Evolutionary conservation across 768 basidiomycete genomes (phyloP).

Genomic region (Crepidotus variabilis): DNA sequence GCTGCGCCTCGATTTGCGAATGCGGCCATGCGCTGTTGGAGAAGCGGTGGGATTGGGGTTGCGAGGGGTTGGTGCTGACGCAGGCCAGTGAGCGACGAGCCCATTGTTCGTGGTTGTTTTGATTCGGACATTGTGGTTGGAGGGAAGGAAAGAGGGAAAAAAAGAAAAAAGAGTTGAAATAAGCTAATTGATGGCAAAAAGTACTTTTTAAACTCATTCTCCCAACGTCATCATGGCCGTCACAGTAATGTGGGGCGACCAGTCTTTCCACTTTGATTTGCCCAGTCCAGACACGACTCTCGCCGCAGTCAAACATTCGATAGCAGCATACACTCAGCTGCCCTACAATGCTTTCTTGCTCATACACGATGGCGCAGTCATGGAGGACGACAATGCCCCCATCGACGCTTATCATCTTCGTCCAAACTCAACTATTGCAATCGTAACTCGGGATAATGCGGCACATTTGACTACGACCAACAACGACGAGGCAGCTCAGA

Average conservation of each 20-base stretch:
- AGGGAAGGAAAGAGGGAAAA: conserved; percentile 15
- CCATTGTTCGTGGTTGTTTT: conserved; percentile 16
- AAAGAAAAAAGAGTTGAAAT: conserved; percentile 8
- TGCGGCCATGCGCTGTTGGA: conserved; percentile 93
- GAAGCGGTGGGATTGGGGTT: conserved; percentile 80
- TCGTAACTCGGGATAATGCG: conserved; percentile 45
- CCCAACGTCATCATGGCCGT: conserved; percentile 31
- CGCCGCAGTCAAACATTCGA: conserved; percentile 47
- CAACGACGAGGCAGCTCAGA: conserved; percentile 47
- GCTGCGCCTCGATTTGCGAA: conserved; percentile 36
- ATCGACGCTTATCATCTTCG: conserved; percentile 76
- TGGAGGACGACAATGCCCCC: conserved; percentile 75
- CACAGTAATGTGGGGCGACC: conserved; percentile 42
- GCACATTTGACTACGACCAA: conserved; percentile 21
- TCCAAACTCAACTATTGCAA: conserved; percentile 62
- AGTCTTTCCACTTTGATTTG: conserved; percentile 41
- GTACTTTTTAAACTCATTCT: conserved; percentile 1
- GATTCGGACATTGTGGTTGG: conserved; percentile 21
- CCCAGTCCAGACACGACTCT: conserved; percentile 62
- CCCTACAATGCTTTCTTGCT: conserved; percentile 73
- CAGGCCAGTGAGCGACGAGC: conserved; percentile 32
- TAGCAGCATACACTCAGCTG: conserved; percentile 76
- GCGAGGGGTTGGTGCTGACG: conserved; percentile 35
- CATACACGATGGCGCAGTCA: conserved; percentile 85
- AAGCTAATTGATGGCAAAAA: not conserved